Evolutionary conservation across 495 filamentous ascomycete species (phyloP).

Genomic region (Articulospora tetracladia): DNA sequence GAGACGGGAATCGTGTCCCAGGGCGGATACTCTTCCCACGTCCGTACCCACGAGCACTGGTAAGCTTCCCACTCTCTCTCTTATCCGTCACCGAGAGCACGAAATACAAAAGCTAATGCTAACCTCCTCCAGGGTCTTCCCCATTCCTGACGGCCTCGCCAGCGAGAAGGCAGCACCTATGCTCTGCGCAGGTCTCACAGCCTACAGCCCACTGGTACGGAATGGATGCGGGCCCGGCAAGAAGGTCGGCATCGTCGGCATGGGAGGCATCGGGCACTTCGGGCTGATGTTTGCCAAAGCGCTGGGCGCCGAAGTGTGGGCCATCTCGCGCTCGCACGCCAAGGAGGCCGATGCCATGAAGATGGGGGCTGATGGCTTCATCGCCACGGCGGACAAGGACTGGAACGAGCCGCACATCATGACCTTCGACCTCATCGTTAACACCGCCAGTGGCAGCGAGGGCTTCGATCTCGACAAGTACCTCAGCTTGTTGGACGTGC

Average conservation of each 20-base stretch:
- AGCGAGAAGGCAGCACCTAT: conserved; percentile 73
- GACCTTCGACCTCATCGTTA: conserved; percentile 59
- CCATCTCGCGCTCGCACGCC: conserved; percentile 60
- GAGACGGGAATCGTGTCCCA: conserved; percentile 48
- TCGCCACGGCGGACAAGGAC: conserved; percentile 60
- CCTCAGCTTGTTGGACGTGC: conserved; percentile 75
- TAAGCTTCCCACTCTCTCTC: conserved; percentile 14
- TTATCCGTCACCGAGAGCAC: not conserved
- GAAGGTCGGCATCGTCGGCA: conserved; percentile 70
- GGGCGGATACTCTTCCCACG: conserved; percentile 51
- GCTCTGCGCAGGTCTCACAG: conserved; percentile 85
- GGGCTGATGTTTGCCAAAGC: conserved; percentile 69
- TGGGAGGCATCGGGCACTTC: conserved; percentile 73
- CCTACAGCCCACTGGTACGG: conserved; percentile 72
- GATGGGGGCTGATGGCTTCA: conserved; percentile 72
- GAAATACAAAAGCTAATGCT: not conserved
- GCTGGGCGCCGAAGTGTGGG: conserved; percentile 66
- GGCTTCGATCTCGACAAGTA: conserved; percentile 63
- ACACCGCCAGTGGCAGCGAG: conserved; percentile 48
- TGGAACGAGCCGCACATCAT: conserved; percentile 55
- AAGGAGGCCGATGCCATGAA: conserved; percentile 66
- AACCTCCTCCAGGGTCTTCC: conserved; percentile 50
- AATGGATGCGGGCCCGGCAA: conserved; percentile 74
- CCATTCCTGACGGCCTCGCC: conserved; percentile 71
- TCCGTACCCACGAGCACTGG: conserved; percentile 53